Percentiles rank a stretch among this genome's conserved stretches.
Evolutionary conservation across 805 yeast species (phyloP).

Genomic region (Sugiyamaella smithiae): DNA sequence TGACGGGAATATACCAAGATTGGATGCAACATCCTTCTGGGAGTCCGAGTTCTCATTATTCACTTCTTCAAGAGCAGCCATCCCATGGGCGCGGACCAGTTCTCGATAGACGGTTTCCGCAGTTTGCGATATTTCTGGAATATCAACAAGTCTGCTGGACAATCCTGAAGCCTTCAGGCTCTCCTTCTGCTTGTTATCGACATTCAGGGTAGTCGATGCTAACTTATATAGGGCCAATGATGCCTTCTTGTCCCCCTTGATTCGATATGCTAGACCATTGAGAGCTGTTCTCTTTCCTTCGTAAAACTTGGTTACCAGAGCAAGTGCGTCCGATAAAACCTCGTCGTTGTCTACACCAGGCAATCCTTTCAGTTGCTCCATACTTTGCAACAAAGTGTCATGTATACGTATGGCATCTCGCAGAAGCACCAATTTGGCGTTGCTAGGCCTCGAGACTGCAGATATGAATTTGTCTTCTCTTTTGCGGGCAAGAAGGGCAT

Average conservation of each 20-base stretch:
- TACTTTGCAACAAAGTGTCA: constrained; percentile 50
- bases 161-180: not conserved
- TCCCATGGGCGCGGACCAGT: constrained; percentile 30
- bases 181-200: not conserved
- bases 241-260: constrained; percentile 29
- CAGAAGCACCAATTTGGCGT: constrained; percentile 2
- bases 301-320: constrained; percentile 48
- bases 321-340: constrained; percentile 54
- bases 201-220: constrained; percentile 16
- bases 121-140: not conserved
- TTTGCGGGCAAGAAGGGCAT: constrained; percentile 42
- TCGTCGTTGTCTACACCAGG: constrained; percentile 94
- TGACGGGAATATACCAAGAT: constrained; percentile 41
- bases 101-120: constrained; percentile 1
- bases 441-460: constrained; percentile 13
- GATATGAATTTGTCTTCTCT: constrained; percentile 16
- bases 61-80: constrained; percentile 36
- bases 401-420: constrained; percentile 48
- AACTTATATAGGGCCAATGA: constrained; percentile 32
- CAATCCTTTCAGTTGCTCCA: constrained; percentile 63
- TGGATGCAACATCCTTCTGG: constrained; percentile 39
- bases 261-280: constrained; percentile 41
- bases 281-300: constrained; percentile 42
- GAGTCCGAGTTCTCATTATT: constrained; percentile 6
- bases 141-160: not conserved